Conservation (phyloP, 2,329 filamentous ascomycete genomes). For the Colletotrichum sp. region DNA sequence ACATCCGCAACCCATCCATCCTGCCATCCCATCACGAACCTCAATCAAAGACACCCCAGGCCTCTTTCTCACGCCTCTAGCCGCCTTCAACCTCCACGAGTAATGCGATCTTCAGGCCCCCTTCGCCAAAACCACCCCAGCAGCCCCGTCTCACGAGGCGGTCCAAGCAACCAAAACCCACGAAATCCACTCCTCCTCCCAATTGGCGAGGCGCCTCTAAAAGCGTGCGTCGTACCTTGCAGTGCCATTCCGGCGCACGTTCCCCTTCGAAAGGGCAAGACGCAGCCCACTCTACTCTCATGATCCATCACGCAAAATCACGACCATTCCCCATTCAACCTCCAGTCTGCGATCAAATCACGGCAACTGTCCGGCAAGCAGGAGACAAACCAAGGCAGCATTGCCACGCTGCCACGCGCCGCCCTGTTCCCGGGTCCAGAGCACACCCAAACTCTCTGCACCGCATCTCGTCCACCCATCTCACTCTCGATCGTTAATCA, state of each 20-base stretch:
- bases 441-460: background rate
- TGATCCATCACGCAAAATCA: background rate
- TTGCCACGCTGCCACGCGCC: background rate
- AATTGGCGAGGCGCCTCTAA: background rate
- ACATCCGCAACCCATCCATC: background rate
- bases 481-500: background rate
- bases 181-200: background rate
- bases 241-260: background rate
- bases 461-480: background rate
- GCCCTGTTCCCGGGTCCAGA: background rate
- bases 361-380: background rate
- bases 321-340: background rate
- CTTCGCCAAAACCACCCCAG: background rate
- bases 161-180: background rate
- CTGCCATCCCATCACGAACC: background rate
- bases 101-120: background rate
- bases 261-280: background rate
- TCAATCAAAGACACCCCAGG: background rate
- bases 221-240: background rate
- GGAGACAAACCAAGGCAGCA: background rate
- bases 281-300: background rate
- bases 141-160: background rate
- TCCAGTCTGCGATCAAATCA: background rate
- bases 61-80: background rate
- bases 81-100: background rate